Evolutionary conservation across 768 basidiomycete species (phyloP).

Genomic region (Candolleomyces aberdarensis): DNA sequence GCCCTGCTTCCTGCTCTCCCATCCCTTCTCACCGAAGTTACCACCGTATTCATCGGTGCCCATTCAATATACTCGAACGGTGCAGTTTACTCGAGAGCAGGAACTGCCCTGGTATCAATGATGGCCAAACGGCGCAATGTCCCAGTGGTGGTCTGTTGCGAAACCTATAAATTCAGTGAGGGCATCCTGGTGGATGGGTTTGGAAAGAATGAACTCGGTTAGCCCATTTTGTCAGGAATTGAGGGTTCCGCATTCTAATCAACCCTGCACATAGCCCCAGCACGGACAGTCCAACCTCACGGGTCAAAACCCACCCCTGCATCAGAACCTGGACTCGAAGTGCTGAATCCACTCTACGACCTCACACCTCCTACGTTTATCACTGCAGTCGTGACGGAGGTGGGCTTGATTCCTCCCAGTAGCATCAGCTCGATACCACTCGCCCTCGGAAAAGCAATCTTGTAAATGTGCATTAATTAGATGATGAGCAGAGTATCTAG

Average conservation of each 20-base stretch:
- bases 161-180: constrained; percentile 98
- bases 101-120: constrained; percentile 96
- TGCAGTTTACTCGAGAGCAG: constrained; percentile 88
- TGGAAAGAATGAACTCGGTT: constrained; percentile 94
- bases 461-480: constrained; percentile 27
- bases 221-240: constrained; percentile 14
- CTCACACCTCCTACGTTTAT: constrained; percentile 89
- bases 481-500: background rate
- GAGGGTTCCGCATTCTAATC: background rate
- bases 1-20: constrained; percentile 84
- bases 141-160: constrained; percentile 95
- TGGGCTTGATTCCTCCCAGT: constrained; percentile 90
- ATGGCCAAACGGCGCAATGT: constrained; percentile 86
- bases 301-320: constrained; percentile 20
- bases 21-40: constrained; percentile 75
- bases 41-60: constrained; percentile 86
- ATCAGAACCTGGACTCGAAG: constrained; percentile 58
- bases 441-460: constrained; percentile 52
- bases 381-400: constrained; percentile 96
- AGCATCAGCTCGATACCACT: constrained; percentile 83
- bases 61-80: constrained; percentile 96
- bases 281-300: constrained; percentile 26
- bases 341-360: constrained; percentile 89
- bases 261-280: constrained; percentile 29
- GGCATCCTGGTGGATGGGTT: constrained; percentile 91